Conservation (phyloP, 345 rosid genomes). For the Psidium guajava region DNA sequence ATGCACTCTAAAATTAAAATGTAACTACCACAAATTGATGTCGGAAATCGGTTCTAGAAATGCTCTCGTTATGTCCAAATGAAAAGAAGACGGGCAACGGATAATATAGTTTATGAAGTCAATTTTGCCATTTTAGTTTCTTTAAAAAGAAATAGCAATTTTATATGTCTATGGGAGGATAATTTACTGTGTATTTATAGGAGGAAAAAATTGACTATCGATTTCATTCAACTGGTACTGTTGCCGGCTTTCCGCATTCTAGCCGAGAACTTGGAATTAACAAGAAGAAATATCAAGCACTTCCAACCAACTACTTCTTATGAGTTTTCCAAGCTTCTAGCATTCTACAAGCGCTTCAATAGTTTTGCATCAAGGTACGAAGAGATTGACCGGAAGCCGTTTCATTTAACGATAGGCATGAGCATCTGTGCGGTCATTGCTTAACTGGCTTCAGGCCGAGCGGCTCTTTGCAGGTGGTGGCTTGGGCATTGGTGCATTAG, state of each 20-base stretch:
- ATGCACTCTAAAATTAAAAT: background rate
- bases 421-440: background rate
- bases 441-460: background rate
- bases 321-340: background rate
- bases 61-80: background rate
- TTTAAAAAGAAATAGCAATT: background rate
- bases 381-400: background rate
- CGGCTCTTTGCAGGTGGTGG: background rate
- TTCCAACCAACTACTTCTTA: background rate
- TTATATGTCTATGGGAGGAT: background rate
- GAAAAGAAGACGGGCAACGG: background rate
- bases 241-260: background rate
- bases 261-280: background rate
- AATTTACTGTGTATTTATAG: background rate
- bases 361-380: background rate
- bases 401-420: background rate
- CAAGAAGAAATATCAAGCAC: background rate
- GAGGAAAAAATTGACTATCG: background rate
- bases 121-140: fast-evolving
- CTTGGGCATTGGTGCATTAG: background rate
- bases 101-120: background rate
- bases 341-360: background rate
- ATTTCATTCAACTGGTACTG: background rate
- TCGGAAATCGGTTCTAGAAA: background rate
- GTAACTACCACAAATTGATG: background rate